A percentile compares a stretch with the other conserved stretches of the same genome.
Conservation (phyloP, 2,329 filamentous ascomycete species). For the Podosphaera aphanis region DNA sequence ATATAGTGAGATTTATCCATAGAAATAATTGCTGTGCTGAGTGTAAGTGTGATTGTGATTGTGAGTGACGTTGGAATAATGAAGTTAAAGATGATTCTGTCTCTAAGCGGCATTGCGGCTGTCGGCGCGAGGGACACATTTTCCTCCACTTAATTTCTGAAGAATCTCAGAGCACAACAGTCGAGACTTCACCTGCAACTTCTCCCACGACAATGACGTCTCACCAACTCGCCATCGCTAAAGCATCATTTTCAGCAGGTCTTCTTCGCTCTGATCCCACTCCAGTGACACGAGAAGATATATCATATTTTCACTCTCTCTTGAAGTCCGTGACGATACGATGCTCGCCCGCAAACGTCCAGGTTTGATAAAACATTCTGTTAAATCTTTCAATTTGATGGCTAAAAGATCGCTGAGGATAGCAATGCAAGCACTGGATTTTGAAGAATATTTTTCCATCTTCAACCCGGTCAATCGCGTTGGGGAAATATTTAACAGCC, state of each 20-base stretch:
- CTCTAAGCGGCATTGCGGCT: too few species aligned
- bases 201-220: constrained; percentile 28
- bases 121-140: too few species aligned
- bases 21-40: too few species aligned
- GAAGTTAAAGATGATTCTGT: too few species aligned
- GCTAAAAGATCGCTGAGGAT: constrained; percentile 20
- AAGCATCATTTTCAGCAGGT: constrained; percentile 51
- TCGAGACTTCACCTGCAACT: too few species aligned
- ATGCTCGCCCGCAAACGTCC: constrained; percentile 63
- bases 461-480: constrained; percentile 34
- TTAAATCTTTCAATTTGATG: constrained; percentile 14
- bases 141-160: too few species aligned
- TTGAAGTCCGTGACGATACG: constrained; percentile 40
- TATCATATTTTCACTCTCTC: constrained; percentile 42
- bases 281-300: constrained; percentile 42
- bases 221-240: constrained; percentile 52
- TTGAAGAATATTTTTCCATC: constrained; percentile 48
- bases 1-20: too few species aligned
- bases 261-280: constrained; percentile 54
- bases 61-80: too few species aligned
- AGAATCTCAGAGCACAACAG: too few species aligned
- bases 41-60: too few species aligned
- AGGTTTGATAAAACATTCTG: constrained; percentile 39
- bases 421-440: constrained; percentile 81
- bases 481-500: constrained; percentile 55